These are phyloP conservation scores for Coemansia sp. DNA, from an alignment of 192 early-diverging fungal species.

Conservation along the genomic window DNA sequence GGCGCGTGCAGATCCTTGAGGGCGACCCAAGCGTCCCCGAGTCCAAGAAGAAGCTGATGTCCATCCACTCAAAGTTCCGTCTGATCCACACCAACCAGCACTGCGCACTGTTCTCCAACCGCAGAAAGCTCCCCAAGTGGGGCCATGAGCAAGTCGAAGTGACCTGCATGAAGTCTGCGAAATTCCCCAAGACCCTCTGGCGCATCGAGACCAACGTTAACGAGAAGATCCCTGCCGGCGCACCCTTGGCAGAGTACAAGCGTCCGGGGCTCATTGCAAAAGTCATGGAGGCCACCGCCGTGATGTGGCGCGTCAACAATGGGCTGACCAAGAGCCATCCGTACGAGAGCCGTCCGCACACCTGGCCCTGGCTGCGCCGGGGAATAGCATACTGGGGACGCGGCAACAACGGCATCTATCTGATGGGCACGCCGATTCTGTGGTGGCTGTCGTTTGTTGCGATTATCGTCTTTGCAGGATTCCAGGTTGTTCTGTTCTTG, in stretches of 20 bases:
- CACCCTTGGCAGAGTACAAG: slow-evolving; percentile 61
- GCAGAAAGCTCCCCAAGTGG: slow-evolving; percentile 85
- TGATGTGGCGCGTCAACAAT: slow-evolving; percentile 89
- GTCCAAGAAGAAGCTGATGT: slow-evolving; percentile 59
- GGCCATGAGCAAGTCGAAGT: slow-evolving; percentile 90
- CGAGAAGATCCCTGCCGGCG: slow-evolving; percentile 59
- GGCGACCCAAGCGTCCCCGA: slow-evolving; percentile 54
- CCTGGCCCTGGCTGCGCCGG: slow-evolving; percentile 82
- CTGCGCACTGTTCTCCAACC: slow-evolving; percentile 82
- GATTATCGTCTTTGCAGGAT: slow-evolving; percentile 61
- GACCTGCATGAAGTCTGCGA: slow-evolving; percentile 84
- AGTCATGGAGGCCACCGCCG: slow-evolving; percentile 82
- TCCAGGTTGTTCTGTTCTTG: slow-evolving; percentile 58
- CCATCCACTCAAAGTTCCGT: slow-evolving; percentile 68
- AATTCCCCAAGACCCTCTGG: slow-evolving; percentile 73
- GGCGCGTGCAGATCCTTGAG: slow-evolving; percentile 77
- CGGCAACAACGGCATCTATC: slow-evolving; percentile 73
- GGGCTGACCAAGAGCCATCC: slow-evolving; percentile 87
- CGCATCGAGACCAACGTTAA: slow-evolving; percentile 69
- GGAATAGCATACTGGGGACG: slow-evolving; percentile 89
- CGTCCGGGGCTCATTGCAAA: slow-evolving; percentile 78
- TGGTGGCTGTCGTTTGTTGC: slow-evolving; percentile 74
- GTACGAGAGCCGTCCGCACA: slow-evolving; percentile 85
- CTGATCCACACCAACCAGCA: slow-evolving; percentile 71
- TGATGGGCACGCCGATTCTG: slow-evolving; percentile 86